Conservation (phyloP, 805 yeast genomes). For the Myxozyma lipomycoides region DNA sequence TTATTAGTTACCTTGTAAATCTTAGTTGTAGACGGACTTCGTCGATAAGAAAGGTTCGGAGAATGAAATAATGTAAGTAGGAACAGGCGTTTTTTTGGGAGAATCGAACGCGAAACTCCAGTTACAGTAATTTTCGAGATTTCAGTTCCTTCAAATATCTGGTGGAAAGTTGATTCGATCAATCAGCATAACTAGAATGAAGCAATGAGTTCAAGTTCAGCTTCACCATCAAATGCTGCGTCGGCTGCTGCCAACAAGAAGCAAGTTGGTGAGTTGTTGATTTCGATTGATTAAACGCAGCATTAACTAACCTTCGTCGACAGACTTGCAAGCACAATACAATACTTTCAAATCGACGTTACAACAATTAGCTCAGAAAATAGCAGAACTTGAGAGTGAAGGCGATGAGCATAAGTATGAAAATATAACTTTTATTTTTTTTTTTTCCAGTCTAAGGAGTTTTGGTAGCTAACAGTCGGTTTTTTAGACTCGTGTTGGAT, state of each 20-base stretch:
- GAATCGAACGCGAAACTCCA: no score
- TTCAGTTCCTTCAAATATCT: no score
- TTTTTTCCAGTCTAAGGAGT: neutral
- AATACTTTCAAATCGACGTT: slow-evolving; percentile 39
- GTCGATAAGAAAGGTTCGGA: no score
- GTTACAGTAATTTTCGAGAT: no score
- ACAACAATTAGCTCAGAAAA: slow-evolving; percentile 38
- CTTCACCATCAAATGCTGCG: slow-evolving; percentile 10
- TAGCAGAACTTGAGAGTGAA: slow-evolving; percentile 42
- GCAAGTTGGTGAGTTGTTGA: slow-evolving; percentile 15
- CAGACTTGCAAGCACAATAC: slow-evolving; percentile 42
- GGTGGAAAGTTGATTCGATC: no score
- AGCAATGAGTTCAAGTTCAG: neutral
- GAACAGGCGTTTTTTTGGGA: no score
- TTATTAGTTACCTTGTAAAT: no score
- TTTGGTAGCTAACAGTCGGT: neutral
- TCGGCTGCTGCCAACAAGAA: slow-evolving; percentile 14
- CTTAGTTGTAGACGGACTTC: no score
- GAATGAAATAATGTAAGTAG: no score
- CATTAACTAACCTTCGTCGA: neutral
- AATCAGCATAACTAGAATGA: no score
- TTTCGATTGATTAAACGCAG: neutral
- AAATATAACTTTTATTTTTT: neutral
- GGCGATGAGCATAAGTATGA: slow-evolving; percentile 39
- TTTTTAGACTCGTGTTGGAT: slow-evolving; percentile 49